Evolutionary conservation across 345 rosid species (phyloP).

Genomic region (Arabis hirsuta): DNA sequence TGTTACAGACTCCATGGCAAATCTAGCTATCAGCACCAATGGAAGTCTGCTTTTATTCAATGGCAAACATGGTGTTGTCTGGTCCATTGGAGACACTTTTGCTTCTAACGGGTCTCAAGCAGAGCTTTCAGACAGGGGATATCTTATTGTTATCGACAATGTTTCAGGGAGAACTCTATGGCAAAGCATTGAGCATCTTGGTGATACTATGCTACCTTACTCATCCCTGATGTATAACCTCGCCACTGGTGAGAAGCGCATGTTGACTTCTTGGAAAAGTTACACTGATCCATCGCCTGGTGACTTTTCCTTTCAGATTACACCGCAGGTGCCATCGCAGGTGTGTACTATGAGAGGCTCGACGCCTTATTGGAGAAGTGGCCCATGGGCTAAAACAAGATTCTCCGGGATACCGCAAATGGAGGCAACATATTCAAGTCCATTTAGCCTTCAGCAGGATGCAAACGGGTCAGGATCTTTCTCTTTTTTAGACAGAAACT

Average conservation of each 20-base stretch:
- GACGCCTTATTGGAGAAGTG: slow-evolving; percentile 23
- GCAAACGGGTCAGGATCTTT: slow-evolving; percentile 17
- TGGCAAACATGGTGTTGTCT: slow-evolving; percentile 27
- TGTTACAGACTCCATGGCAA: slow-evolving; percentile 27
- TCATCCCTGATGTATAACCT: slow-evolving; percentile 33
- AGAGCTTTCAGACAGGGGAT: slow-evolving; percentile 62
- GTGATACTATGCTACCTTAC: slow-evolving; percentile 39
- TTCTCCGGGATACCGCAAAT: slow-evolving; percentile 13
- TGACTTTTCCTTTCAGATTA: slow-evolving; percentile 16
- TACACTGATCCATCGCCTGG: slow-evolving; percentile 49
- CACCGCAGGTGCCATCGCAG: slow-evolving; percentile 45
- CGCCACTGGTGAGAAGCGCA: slow-evolving; percentile 3
- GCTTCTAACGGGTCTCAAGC: slow-evolving; percentile 38
- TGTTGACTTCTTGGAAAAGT: slow-evolving; percentile 51
- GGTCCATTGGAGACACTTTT: slow-evolving; percentile 30
- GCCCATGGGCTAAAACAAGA: slow-evolving; percentile 47
- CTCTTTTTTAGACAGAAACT: background rate
- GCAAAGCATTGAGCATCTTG: slow-evolving; percentile 44
- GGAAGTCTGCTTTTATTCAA: slow-evolving; percentile 37
- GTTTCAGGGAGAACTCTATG: slow-evolving; percentile 22
- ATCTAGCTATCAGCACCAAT: slow-evolving; percentile 29
- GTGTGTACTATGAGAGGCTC: slow-evolving; percentile 26
- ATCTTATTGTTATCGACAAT: slow-evolving; percentile 56
- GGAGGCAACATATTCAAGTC: background rate
- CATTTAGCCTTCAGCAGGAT: slow-evolving; percentile 26